Percentiles rank a stretch among this genome's conserved stretches.
Conservation (phyloP, 2,329 filamentous ascomycete genomes). For the Fusarium verrucosum region DNA sequence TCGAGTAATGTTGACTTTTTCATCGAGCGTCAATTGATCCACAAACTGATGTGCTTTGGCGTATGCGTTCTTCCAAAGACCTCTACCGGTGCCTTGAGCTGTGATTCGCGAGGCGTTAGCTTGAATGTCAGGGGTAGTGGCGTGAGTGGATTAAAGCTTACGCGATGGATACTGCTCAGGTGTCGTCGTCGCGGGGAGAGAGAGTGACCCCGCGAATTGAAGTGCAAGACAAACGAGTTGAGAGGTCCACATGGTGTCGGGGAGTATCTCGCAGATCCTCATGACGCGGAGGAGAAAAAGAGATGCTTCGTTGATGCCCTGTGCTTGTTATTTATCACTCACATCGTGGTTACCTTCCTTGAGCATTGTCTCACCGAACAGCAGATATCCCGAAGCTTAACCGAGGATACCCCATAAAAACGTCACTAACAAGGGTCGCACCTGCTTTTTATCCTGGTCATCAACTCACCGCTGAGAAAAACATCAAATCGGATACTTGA, state of each 20-base stretch:
- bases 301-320: neutral
- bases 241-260: conserved; percentile 16
- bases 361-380: neutral
- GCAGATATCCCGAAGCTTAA: neutral
- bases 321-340: conserved; percentile 12
- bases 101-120: conserved; percentile 16
- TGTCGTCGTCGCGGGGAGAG: neutral
- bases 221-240: conserved; percentile 5
- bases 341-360: neutral
- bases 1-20: conserved; percentile 66
- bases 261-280: neutral
- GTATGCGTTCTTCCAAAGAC: conserved; percentile 67
- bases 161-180: conserved; percentile 22
- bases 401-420: neutral
- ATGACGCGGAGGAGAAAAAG: neutral
- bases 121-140: neutral
- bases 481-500: neutral
- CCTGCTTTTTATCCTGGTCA: neutral
- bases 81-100: conserved; percentile 36
- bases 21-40: conserved; percentile 70
- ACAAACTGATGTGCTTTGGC: conserved; percentile 66
- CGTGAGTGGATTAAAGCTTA: conserved; percentile 7
- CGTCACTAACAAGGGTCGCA: conserved; percentile 4
- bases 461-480: conserved; percentile 1
- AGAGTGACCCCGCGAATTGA: neutral